Evolutionary conservation across 2,329 filamentous ascomycete species (phyloP).

Genomic region (Fusarium metavorans): DNA sequence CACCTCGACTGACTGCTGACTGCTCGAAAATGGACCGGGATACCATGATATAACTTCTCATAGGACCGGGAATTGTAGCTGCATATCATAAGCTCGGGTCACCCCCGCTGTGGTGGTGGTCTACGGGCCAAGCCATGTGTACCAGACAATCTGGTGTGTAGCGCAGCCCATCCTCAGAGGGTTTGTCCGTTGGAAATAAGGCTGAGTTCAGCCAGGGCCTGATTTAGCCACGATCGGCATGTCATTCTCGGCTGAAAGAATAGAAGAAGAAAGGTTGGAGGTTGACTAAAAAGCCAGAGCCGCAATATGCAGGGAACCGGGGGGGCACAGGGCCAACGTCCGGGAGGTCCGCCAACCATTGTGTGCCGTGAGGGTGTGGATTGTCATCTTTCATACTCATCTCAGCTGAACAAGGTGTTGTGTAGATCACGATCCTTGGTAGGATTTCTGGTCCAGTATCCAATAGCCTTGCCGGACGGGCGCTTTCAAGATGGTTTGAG

Average conservation of each 20-base stretch:
- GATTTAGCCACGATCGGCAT: constrained; percentile 35
- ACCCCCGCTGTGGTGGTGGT: background rate
- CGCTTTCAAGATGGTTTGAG: constrained; percentile 1
- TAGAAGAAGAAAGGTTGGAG: constrained; percentile 18
- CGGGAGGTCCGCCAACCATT: constrained; percentile 24
- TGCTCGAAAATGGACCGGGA: constrained; percentile 1
- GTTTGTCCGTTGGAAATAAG: constrained; percentile 24
- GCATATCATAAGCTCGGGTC: constrained; percentile 12
- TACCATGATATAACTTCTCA: background rate
- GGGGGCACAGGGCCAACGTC: background rate
- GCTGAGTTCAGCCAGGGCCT: constrained; percentile 30
- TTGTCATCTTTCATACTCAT: constrained; percentile 4
- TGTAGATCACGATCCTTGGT: constrained; percentile 14
- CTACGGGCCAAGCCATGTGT: background rate
- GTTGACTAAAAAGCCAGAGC: constrained; percentile 16
- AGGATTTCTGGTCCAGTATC: constrained; percentile 6
- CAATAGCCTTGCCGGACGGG: background rate
- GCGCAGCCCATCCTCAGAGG: constrained; percentile 1
- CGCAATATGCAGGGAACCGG: constrained; percentile 31
- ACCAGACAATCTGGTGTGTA: background rate
- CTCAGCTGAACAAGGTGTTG: constrained; percentile 31
- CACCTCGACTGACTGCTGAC: background rate
- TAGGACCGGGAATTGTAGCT: background rate
- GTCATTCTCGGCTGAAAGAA: constrained; percentile 34
- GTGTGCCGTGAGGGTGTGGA: constrained; percentile 5